Conservation (phyloP, 441 rosid genomes). For the Populus hybrid region DNA sequence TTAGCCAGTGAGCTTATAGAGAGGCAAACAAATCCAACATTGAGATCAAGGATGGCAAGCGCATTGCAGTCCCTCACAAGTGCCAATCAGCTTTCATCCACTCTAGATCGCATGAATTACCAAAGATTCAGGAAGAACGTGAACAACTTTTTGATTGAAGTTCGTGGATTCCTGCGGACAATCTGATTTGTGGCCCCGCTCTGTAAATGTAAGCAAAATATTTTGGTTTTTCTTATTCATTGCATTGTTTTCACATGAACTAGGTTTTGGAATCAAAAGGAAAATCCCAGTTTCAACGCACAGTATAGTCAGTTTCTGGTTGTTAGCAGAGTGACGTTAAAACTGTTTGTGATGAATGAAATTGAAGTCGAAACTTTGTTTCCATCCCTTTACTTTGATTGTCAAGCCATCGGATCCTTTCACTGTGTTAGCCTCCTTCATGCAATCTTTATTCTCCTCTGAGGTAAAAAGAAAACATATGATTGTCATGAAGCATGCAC, state of each 20-base stretch:
- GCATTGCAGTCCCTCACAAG: conserved; percentile 79
- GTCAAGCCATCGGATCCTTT: no score
- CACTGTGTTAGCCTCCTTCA: no score
- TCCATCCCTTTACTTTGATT: no score
- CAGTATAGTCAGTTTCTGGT: not conserved
- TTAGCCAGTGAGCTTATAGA: conserved; percentile 74
- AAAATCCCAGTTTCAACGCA: not conserved
- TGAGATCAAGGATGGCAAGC: conserved; percentile 66
- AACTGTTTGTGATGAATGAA: not conserved
- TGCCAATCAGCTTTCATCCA: conserved; percentile 73
- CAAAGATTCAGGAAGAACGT: conserved; percentile 92
- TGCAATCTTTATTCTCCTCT: no score
- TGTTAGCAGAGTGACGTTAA: not conserved
- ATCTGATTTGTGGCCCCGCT: conserved; percentile 31
- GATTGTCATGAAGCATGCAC: no score
- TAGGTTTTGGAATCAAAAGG: not conserved
- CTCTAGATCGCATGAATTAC: conserved; percentile 82
- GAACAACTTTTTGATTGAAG: conserved; percentile 72
- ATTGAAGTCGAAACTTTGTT: no score
- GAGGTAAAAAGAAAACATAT: no score
- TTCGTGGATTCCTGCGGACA: conserved; percentile 84
- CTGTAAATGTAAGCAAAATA: not conserved
- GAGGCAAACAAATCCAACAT: conserved; percentile 55
- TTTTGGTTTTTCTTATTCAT: not conserved
- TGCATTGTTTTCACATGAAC: not conserved